Conservation (phyloP, 345 rosid species). For the Eutrema heterophyllum region DNA sequence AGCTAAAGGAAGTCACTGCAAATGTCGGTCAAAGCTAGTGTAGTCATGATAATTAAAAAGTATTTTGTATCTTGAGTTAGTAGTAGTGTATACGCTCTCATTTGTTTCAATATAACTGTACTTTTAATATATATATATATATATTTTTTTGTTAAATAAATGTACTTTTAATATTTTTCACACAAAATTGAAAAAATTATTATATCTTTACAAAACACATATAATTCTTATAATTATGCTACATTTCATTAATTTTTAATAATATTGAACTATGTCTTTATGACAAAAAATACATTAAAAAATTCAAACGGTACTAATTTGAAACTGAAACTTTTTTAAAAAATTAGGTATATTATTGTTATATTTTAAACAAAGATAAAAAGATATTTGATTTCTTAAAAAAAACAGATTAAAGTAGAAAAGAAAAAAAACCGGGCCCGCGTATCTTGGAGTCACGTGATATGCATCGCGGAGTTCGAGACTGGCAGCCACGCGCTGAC, state of each 20-base stretch:
- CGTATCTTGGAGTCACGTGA: conserved; percentile 80
- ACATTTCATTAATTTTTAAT: background rate
- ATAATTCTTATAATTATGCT: background rate
- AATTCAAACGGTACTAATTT: background rate
- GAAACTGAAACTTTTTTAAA: background rate
- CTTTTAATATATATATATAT: no score
- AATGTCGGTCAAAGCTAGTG: conserved; percentile 19
- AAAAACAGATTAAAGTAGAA: background rate
- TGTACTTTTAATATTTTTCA: background rate
- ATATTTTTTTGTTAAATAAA: no score
- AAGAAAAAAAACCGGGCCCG: conserved; percentile 27
- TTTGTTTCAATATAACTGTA: background rate
- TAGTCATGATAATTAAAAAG: background rate
- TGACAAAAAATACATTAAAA: background rate
- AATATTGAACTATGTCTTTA: background rate
- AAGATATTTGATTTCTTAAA: background rate
- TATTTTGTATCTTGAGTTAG: background rate
- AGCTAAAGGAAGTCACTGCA: conserved; percentile 3
- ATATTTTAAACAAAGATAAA: background rate
- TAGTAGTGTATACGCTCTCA: background rate
- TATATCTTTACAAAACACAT: background rate
- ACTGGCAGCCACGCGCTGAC: conserved; percentile 22
- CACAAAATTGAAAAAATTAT: background rate
- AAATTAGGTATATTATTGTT: background rate
- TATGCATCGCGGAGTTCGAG: conserved; percentile 30